These are phyloP conservation scores for Ceriops zippeliana DNA, from an alignment of 345 rosid genomes.

Conservation along the genomic window DNA sequence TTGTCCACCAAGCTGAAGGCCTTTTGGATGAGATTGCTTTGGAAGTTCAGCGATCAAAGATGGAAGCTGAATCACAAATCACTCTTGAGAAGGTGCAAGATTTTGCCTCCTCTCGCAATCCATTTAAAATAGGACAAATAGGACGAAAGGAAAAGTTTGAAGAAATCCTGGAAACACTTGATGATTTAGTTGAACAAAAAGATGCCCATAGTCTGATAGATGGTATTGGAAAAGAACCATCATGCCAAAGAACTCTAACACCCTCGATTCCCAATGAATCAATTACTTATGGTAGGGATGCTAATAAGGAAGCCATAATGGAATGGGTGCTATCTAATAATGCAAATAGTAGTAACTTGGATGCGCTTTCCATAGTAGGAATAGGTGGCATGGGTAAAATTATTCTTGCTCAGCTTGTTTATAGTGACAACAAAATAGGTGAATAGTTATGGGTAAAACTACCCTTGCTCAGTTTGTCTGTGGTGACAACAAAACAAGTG, in stretches of 20 bases:
- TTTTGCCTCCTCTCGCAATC: background rate
- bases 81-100: background rate
- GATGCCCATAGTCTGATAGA: constrained; percentile 3
- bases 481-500: background rate
- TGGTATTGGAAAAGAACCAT: background rate
- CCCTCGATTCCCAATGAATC: constrained; percentile 12
- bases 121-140: background rate
- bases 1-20: background rate
- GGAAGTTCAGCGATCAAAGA: background rate
- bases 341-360: background rate
- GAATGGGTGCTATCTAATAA: background rate
- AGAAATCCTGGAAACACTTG: background rate
- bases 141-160: background rate
- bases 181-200: constrained; percentile 2
- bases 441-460: background rate
- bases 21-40: background rate
- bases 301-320: background rate
- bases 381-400: constrained; percentile 10
- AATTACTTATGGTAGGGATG: too few species aligned
- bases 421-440: background rate
- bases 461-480: constrained; percentile 9
- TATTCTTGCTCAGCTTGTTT: constrained; percentile 7
- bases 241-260: constrained; percentile 7
- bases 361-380: constrained; percentile 25
- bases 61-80: background rate